Conservation (phyloP, 2,329 filamentous ascomycete genomes). For the Trichoderma pleuroti region DNA sequence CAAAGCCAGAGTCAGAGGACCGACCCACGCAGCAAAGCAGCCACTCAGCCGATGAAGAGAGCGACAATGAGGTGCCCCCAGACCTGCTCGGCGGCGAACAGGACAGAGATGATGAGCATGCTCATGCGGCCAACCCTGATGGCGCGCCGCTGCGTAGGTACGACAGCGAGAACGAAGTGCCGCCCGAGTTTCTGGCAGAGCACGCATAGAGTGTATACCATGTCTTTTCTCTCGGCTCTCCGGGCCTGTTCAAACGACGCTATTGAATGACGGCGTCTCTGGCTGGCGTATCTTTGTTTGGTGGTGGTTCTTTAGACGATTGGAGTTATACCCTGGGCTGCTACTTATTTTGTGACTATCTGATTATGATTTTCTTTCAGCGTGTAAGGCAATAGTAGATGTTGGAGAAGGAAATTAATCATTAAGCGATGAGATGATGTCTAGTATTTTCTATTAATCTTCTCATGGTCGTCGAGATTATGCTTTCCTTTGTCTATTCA, state of each 20-base stretch:
- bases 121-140: constrained; percentile 20
- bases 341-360: background rate
- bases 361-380: background rate
- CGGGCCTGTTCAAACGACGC: background rate
- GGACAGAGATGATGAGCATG: constrained; percentile 13
- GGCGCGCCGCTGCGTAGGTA: constrained; percentile 25
- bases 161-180: constrained; percentile 48
- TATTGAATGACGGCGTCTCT: background rate
- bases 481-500: background rate
- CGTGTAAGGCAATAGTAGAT: background rate
- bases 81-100: constrained; percentile 35
- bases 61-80: constrained; percentile 24
- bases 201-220: constrained; percentile 26
- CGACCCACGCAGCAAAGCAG: background rate
- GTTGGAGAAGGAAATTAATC: background rate
- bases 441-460: background rate
- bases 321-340: background rate
- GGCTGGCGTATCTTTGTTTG: background rate
- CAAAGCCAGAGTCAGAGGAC: background rate
- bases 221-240: background rate
- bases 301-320: background rate
- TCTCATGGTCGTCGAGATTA: no score
- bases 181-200: constrained; percentile 50
- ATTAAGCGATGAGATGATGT: background rate
- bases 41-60: constrained; percentile 19